phyloP scores from a whole-genome alignment of 192 early-diverging fungal genomes.

The Oehlia diaphana region DNA sequence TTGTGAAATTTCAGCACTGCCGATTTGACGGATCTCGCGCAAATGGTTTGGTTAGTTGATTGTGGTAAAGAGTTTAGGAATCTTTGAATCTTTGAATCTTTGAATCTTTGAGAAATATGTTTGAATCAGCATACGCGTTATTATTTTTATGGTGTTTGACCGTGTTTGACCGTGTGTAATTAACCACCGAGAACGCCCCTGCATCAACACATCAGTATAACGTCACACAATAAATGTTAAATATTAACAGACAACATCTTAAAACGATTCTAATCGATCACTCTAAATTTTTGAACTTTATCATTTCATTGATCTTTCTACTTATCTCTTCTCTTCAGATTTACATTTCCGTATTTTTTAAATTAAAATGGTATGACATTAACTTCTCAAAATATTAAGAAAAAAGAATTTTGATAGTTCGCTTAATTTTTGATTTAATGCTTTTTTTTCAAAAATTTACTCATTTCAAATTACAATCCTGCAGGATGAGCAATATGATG shows the following conservation, averaged over 20 bases:
- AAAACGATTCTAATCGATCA: background rate
- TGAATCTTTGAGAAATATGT: too few species aligned
- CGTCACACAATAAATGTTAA: background rate
- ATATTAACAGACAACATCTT: background rate
- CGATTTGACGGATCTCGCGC: too few species aligned
- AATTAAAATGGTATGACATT: background rate
- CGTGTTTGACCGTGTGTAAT: too few species aligned
- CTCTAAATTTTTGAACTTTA: background rate
- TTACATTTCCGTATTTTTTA: background rate
- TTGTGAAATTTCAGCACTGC: too few species aligned
- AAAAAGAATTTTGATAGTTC: background rate
- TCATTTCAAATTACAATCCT: background rate
- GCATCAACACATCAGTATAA: background rate
- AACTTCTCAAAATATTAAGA: background rate
- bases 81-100: too few species aligned
- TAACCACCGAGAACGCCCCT: background rate
- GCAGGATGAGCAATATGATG: slow-evolving; percentile 88
- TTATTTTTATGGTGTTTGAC: too few species aligned
- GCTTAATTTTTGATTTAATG: background rate
- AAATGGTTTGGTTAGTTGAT: too few species aligned
- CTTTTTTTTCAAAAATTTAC: background rate
- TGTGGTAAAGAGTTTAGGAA: too few species aligned
- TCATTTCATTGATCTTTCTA: background rate
- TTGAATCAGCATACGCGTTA: too few species aligned
- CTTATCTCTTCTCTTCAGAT: background rate